A percentile compares a stretch with the other conserved stretches of the same genome.
These are phyloP conservation scores for Leishmania amazonensis DNA, from an alignment of 208 protist genomes.

Conservation along the genomic window DNA sequence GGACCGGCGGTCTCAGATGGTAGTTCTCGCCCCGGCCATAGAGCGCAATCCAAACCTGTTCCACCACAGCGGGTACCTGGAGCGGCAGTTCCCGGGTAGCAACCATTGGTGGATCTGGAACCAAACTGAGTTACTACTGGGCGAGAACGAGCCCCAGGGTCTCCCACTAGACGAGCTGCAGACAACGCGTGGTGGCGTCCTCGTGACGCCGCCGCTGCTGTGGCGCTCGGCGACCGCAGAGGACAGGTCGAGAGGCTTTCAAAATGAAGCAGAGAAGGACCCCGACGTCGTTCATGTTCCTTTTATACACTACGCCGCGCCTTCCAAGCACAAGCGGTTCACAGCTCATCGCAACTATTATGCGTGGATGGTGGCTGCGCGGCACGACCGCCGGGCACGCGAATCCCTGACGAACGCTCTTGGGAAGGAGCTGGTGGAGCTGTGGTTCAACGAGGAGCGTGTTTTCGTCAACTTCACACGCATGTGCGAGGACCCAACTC, in stretches of 20 bases:
- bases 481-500: slow-evolving; percentile 32
- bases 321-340: slow-evolving; percentile 27
- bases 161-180: neutral
- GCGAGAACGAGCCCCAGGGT: slow-evolving; percentile 14
- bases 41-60: slow-evolving; percentile 16
- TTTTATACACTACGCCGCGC: slow-evolving; percentile 35
- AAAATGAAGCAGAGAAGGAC: slow-evolving; percentile 8
- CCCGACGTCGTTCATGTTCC: slow-evolving; percentile 20
- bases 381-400: slow-evolving; percentile 27
- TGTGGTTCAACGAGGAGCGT: slow-evolving; percentile 25
- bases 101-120: slow-evolving; percentile 8
- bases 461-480: slow-evolving; percentile 19
- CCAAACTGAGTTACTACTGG: slow-evolving; percentile 17
- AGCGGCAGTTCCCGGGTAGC: slow-evolving; percentile 13
- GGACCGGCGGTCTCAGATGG: slow-evolving; percentile 31
- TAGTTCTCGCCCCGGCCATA: slow-evolving; percentile 13
- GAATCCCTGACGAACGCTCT: slow-evolving; percentile 12
- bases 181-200: slow-evolving; percentile 16
- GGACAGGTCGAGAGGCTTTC: slow-evolving; percentile 11
- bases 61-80: slow-evolving; percentile 27
- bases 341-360: slow-evolving; percentile 22
- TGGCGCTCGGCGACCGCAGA: slow-evolving; percentile 29
- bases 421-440: slow-evolving; percentile 31
- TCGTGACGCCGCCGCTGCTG: slow-evolving; percentile 30
- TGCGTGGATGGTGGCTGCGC: slow-evolving; percentile 34